Percentiles rank a stretch among this genome's conserved stretches.
phyloP scores from a whole-genome alignment of 2,329 filamentous ascomycete species.

The Claviceps pusilla region DNA sequence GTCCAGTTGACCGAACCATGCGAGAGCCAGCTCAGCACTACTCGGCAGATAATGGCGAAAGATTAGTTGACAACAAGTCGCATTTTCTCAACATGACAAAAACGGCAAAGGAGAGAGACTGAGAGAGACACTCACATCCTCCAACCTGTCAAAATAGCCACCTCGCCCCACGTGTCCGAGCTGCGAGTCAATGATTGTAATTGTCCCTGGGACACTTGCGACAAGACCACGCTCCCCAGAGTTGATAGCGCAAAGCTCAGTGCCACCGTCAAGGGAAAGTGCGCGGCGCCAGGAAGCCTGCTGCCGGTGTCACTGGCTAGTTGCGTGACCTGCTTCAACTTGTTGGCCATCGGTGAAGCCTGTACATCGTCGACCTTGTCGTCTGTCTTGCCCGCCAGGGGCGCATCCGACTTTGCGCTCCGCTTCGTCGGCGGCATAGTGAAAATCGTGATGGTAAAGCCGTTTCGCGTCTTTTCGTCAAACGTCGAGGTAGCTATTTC shows the following conservation, averaged over 20 bases:
- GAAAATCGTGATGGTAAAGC: not conserved
- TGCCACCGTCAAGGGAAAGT: slow-evolving; percentile 37
- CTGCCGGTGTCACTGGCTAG: not conserved
- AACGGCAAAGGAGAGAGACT: not conserved
- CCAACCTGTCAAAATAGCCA: slow-evolving; percentile 39
- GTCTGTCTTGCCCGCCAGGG: slow-evolving; percentile 4
- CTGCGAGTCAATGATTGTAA: slow-evolving; percentile 52
- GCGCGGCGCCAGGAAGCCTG: slow-evolving; percentile 28
- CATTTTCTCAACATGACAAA: not conserved
- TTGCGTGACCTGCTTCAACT: slow-evolving; percentile 5
- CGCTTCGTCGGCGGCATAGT: slow-evolving; percentile 11
- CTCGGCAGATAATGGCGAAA: not conserved
- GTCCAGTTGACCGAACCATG: slow-evolving; percentile 63
- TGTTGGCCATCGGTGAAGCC: slow-evolving; percentile 6
- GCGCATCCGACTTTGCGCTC: slow-evolving; percentile 9
- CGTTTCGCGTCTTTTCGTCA: not conserved
- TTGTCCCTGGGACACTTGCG: slow-evolving; percentile 47
- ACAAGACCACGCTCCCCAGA: slow-evolving; percentile 46
- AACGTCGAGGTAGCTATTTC: not conserved
- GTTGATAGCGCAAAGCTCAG: slow-evolving; percentile 48
- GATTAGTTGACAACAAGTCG: slow-evolving; percentile 2
- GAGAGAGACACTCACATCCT: slow-evolving; percentile 31
- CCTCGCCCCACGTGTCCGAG: slow-evolving; percentile 46
- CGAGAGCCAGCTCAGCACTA: slow-evolving; percentile 54
- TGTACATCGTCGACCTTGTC: not conserved